Conservation (phyloP, 2,329 filamentous ascomycete genomes). For the Microascus cirrosus region DNA sequence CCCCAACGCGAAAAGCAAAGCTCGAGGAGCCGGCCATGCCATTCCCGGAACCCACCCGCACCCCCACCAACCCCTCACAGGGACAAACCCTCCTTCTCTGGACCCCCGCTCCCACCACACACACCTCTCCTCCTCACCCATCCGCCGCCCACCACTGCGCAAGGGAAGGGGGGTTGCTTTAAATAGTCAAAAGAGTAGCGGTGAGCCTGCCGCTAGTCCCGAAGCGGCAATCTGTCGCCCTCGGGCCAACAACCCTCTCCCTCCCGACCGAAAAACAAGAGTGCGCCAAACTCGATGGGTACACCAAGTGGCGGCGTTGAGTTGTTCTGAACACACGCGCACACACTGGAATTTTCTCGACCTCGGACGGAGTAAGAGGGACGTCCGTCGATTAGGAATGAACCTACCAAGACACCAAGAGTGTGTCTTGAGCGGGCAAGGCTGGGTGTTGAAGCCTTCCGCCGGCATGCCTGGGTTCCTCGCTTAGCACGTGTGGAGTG, state of each 20-base stretch:
- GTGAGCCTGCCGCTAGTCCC: conserved; percentile 2
- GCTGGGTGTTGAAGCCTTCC: no score
- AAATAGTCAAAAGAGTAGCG: conserved; percentile 4
- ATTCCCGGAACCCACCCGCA: neutral
- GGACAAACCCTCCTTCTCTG: neutral
- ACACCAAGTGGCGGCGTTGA: neutral
- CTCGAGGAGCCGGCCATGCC: neutral
- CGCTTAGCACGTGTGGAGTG: no score
- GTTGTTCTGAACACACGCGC: neutral
- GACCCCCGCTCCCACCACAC: neutral
- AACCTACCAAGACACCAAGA: no score
- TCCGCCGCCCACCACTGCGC: neutral
- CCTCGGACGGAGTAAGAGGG: neutral
- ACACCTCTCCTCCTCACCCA: neutral
- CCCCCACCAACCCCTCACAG: neutral
- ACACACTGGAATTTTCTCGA: neutral
- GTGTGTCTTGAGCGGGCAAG: no score
- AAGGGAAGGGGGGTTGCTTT: conserved; percentile 4
- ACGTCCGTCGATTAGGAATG: neutral
- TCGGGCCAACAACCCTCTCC: neutral
- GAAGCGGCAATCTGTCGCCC: neutral
- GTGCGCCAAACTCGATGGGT: neutral
- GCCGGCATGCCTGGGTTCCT: no score
- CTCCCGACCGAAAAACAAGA: neutral
- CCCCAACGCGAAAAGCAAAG: neutral